Base-by-base conservation (phyloP, 2,329 filamentous ascomycete species). In the Nannizzia gypsea region DNA sequence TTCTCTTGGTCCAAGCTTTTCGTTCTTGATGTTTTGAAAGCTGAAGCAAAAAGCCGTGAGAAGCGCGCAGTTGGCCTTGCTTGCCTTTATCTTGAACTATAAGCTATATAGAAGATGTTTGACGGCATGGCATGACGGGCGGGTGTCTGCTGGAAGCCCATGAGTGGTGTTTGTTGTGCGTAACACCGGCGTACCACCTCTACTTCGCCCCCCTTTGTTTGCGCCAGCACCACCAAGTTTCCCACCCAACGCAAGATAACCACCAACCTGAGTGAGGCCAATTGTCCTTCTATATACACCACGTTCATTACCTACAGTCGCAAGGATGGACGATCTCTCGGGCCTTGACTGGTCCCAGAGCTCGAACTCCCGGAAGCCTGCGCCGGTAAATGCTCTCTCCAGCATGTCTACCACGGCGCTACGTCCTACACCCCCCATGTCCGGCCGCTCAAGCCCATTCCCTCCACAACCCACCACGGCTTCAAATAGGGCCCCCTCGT, bases 261-360 rank as follows among this genome's bases (percentile, higher is more conserved):
- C 31, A 2, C n/a, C n/a, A n/a, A n/a, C 9, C 31, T 36, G 31
- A 36, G 31, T 11, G 44, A 15, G 22, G 20, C 44, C 44, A 26
- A 50, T 50, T 26, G 20, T 50, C 13, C 22, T 9, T 15, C 6
- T 54, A 34, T 17, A 17, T 26, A 22, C 26, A 11, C 31, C 50
- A n/a, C n/a, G n/a, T 34, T 61, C 55, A 46, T 20, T 64, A 62
- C 63, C 5, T 17, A n/a, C 5, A 15, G 6, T 6, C 38, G 31
- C 38, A 42, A 54, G 60, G 59, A 79, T 79, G 77, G 76, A 79
- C 57, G 77, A 79, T 63, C 69, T 79, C 42, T 74, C 71, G 60
- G 76, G 76, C 58, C 66, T 78, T 64, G 73, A 70, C 64, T 79
- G 76, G 76, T 72, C 67, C 48, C 50, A 54, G 26, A 68, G 73